Conservation (phyloP, 2,329 filamentous ascomycete species). For the Atkinsonella hypoxylon region DNA sequence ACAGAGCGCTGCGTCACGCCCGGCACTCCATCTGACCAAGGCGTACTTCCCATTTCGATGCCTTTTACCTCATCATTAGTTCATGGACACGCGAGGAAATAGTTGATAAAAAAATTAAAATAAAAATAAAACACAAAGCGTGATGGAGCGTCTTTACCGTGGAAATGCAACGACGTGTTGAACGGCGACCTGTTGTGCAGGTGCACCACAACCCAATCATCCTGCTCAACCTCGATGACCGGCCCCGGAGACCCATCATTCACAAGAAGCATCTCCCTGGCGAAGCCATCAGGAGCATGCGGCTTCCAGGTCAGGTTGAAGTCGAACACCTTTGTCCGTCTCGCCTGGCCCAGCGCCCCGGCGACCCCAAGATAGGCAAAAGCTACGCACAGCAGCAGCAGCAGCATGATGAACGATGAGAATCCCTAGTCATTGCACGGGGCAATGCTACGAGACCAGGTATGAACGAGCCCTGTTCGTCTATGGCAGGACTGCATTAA, state of each 20-base stretch:
- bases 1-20: slow-evolving; percentile 44
- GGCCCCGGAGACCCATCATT: slow-evolving; percentile 54
- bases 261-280: slow-evolving; percentile 34
- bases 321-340: slow-evolving; percentile 11
- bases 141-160: slow-evolving; percentile 31
- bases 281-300: slow-evolving; percentile 31
- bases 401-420: not conserved
- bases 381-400: not conserved
- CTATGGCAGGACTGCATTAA: not conserved
- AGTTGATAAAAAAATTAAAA: no score
- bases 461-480: not conserved
- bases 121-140: no score
- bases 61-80: slow-evolving; percentile 15
- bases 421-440: not conserved
- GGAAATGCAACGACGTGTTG: slow-evolving; percentile 37
- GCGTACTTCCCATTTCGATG: slow-evolving; percentile 37
- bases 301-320: slow-evolving; percentile 25
- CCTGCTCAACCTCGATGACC: slow-evolving; percentile 27
- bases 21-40: slow-evolving; percentile 49
- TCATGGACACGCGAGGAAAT: no score
- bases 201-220: slow-evolving; percentile 24
- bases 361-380: not conserved
- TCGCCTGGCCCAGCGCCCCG: not conserved
- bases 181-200: slow-evolving; percentile 35
- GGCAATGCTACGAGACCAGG: not conserved